Base-by-base conservation (phyloP, 2,329 filamentous ascomycete genomes). In the Colletotrichum spinosum region DNA sequence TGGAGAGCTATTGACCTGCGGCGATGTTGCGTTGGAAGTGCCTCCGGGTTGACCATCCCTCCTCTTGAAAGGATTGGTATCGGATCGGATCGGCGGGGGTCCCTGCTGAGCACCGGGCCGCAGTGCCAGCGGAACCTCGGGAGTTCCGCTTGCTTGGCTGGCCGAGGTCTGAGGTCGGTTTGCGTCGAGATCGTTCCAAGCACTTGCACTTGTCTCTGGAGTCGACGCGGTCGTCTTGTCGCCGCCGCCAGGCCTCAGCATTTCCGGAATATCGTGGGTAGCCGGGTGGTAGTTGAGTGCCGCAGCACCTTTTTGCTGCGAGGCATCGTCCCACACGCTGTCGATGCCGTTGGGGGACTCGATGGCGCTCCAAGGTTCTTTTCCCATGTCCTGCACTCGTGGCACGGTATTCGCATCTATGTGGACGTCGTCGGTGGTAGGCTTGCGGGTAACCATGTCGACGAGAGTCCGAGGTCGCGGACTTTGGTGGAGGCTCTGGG, bases 21-120 rank as follows among this genome's bases (percentile, higher is more conserved):
- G 68, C 15, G 66, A 61, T 44, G 44, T 34, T 15, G 56, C 41
- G 65, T n/a, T 54, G 55, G 39, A 60, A 49, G 53, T 65, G 60
- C 48, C 15, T 44, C 48, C 17, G 53, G 58, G 57, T 46, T 70
- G 69, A 4, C 76, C 76, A 68, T 84, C 84, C 60, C 83, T 81
- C 66, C 83, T 84, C 25, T 79, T 69, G 72, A 88, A 88, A 0
- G 85, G 85, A 57, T 88, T 88, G 17, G 84, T 86, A 61, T 83
- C 79, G 34, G 72, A 69, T 42, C 76, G 46, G 37, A 57, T 54
- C 33, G 58, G 67, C 37, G 38, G 46, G 39, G 61, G 38, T 33
- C 65, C 67, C 13, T 51, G 64, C 12, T 37, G 46, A 35, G 65
- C 41, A 12, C 65, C 67, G 8, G 80, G 78, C 39, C 71, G 74